Percentiles rank a stretch among this genome's conserved stretches.
These are phyloP conservation scores for Sphagnum contortum DNA, from an alignment of 225 moss, liverwort and hornwort genomes.

Conservation along the genomic window DNA sequence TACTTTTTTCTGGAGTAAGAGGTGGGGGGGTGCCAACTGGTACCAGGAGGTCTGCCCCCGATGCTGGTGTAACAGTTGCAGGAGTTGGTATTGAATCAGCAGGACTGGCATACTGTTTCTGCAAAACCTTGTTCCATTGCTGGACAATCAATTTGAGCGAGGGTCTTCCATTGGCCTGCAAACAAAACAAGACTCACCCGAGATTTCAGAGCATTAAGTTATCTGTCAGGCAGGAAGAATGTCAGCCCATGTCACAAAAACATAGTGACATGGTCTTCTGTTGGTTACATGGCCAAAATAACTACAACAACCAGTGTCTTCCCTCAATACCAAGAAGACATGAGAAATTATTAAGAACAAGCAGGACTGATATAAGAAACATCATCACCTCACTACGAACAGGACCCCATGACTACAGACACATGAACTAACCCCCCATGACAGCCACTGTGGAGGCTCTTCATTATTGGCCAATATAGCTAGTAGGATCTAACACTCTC, in stretches of 20 bases:
- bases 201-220: too few relatives aligned
- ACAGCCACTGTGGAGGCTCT: too few relatives aligned
- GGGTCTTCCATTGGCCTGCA: conserved; percentile 84
- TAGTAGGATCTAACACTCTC: too few relatives aligned
- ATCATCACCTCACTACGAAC: too few relatives aligned
- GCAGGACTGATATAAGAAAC: not conserved
- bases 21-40: conserved; percentile 36
- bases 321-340: not conserved
- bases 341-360: not conserved
- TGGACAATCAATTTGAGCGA: conserved; percentile 55
- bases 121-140: conserved; percentile 80
- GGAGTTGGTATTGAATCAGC: conserved; percentile 47
- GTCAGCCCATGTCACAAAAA: too few relatives aligned
- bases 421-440: too few relatives aligned
- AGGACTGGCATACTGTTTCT: conserved; percentile 57
- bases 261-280: too few relatives aligned
- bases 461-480: too few relatives aligned
- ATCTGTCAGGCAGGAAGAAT: too few relatives aligned
- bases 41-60: conserved; percentile 73
- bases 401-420: too few relatives aligned
- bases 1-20: conserved; percentile 65
- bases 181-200: not conserved
- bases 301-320: not conserved
- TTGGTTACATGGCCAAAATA: too few relatives aligned
- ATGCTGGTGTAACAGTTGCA: conserved; percentile 65